These are phyloP conservation scores for Mrakiaceae sp. DNA, from an alignment of 1,284 basidiomycete genomes.

Conservation along the genomic window DNA sequence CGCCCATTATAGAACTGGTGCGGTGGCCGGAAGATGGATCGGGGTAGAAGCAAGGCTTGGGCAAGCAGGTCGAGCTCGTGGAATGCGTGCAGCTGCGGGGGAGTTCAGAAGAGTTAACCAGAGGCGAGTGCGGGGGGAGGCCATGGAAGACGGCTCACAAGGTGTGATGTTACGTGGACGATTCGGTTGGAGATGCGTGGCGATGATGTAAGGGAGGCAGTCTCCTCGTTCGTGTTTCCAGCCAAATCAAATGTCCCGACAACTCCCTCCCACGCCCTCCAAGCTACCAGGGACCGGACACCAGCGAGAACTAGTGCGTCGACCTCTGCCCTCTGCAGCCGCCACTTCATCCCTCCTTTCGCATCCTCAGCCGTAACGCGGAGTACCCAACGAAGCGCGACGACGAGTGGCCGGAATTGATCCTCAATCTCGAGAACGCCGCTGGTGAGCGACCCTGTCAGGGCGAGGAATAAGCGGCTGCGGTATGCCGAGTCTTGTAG, in stretches of 20 bases:
- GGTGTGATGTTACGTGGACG: slow-evolving; percentile 8
- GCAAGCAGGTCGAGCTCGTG: slow-evolving; percentile 9
- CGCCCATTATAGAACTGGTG: background rate
- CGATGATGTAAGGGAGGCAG: background rate
- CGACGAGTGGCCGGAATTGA: slow-evolving; percentile 3
- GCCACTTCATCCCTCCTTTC: background rate
- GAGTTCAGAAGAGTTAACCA: too few species aligned
- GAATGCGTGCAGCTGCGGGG: slow-evolving; percentile 1
- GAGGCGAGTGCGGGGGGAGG: too few species aligned
- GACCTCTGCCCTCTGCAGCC: slow-evolving; percentile 1
- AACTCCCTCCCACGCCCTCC: background rate
- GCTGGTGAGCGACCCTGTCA: slow-evolving; percentile 6
- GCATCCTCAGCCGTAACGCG: background rate
- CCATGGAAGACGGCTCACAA: background rate
- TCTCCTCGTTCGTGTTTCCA: background rate
- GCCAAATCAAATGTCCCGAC: background rate
- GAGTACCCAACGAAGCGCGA: slow-evolving; percentile 3
- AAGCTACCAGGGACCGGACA: slow-evolving; percentile 2
- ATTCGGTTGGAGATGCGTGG: slow-evolving; percentile 7
- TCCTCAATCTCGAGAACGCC: background rate
- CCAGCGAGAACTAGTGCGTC: slow-evolving; percentile 4
- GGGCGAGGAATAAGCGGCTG: background rate
- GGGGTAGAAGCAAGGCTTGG: slow-evolving; percentile 10
- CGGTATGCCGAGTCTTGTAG: slow-evolving; percentile 1
- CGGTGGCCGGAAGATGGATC: background rate